phyloP scores from a whole-genome alignment of 164 flowering plant species.

The Brasenia schreberi region DNA sequence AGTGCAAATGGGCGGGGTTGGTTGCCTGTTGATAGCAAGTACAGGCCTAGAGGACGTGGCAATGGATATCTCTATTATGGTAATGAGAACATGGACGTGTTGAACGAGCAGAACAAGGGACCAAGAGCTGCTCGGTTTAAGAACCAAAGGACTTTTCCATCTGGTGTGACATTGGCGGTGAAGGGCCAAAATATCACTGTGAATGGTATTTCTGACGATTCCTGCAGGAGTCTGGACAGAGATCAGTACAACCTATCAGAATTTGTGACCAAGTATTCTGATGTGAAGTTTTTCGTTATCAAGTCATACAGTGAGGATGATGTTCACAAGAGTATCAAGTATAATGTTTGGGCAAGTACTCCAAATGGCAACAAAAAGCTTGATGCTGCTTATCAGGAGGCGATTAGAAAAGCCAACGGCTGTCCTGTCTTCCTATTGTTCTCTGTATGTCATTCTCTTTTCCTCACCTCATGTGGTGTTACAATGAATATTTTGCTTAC shows the following conservation, averaged over 20 bases:
- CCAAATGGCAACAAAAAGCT: conserved; percentile 85
- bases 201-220: conserved; percentile 20
- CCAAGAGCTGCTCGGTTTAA: conserved; percentile 60
- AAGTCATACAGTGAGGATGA: conserved; percentile 97
- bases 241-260: conserved; percentile 59
- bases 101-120: conserved; percentile 76
- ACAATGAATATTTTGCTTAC: too few species aligned
- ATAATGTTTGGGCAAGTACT: conserved; percentile 86
- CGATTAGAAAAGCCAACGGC: conserved; percentile 47
- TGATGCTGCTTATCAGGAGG: conserved; percentile 59
- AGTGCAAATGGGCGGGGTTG: conserved; percentile 41
- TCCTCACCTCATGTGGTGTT: background rate
- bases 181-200: conserved; percentile 35
- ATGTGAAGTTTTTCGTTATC: conserved; percentile 71
- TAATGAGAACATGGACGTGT: conserved; percentile 57
- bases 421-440: conserved; percentile 72
- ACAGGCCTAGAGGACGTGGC: conserved; percentile 48
- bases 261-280: conserved; percentile 47
- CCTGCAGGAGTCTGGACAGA: conserved; percentile 19
- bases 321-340: conserved; percentile 83
- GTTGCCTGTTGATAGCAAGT: conserved; percentile 46
- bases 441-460: conserved; percentile 25
- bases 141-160: conserved; percentile 33
- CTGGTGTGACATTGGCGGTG: conserved; percentile 26
- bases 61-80: conserved; percentile 39